phyloP scores from a whole-genome alignment of 345 rosid species.

The Rhodamnia rubescens region DNA sequence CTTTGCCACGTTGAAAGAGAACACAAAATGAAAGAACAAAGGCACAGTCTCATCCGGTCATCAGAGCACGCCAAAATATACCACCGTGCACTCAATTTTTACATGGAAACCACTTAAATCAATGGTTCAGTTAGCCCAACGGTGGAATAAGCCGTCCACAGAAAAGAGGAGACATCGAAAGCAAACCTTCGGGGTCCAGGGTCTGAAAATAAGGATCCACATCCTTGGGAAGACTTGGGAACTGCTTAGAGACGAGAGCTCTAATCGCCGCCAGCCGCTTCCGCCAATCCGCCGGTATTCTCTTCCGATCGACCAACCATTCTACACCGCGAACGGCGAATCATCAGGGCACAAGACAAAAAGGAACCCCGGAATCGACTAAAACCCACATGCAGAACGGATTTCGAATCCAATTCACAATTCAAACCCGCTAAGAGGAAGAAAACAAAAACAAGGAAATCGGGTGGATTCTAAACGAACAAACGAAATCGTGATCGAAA shows the following conservation, averaged over 20 bases:
- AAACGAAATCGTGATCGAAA: background rate
- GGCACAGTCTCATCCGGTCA: background rate
- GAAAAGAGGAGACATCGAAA: background rate
- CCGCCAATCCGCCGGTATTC: constrained; percentile 87
- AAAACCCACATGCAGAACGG: background rate
- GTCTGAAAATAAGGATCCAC: constrained; percentile 69
- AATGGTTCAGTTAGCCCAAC: fast-evolving
- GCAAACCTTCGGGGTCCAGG: constrained; percentile 65
- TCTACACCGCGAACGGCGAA: constrained; percentile 22
- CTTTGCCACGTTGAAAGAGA: background rate
- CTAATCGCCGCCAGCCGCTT: constrained; percentile 61
- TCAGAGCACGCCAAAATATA: background rate
- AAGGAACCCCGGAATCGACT: background rate
- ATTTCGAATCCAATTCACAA: background rate
- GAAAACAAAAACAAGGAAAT: fast-evolving
- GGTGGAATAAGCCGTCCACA: background rate
- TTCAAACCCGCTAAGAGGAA: background rate
- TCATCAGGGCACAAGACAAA: background rate
- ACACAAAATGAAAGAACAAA: background rate
- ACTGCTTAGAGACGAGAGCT: constrained; percentile 62
- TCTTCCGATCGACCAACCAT: constrained; percentile 97
- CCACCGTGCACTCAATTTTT: background rate
- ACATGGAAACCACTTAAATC: background rate
- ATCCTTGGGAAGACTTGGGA: constrained; percentile 66
- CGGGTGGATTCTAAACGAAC: background rate